Evolutionary conservation across 1,284 basidiomycete genomes (phyloP), one percentile per base, ranked within the genome.

Genomic region (Ganoderma lucidum): DNA sequence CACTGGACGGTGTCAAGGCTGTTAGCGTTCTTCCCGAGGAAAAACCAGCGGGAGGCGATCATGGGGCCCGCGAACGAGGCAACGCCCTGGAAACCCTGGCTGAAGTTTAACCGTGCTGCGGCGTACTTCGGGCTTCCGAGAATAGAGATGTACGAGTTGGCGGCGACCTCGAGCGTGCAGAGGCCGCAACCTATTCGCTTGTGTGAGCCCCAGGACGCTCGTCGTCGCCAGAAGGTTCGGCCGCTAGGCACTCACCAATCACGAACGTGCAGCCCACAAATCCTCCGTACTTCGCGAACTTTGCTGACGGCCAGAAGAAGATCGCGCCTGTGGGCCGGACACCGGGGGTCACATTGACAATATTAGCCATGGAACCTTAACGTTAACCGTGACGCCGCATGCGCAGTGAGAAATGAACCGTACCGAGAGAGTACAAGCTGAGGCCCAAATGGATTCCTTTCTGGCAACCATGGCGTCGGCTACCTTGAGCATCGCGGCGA

Each of bases 281-380:
- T 35, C 92, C 93, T 58, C 89, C 91, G 71, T 92, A 94, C 63
- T 82, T 85, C 65, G 81, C 79, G 75, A 85, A 93, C 75, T 86
- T 88, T 44, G 93, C 92, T 44, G 90, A 91, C 3, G 93, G 93
- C 93, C 93, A 94, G 83, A 93, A 94, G 78, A 93, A 89, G 72
- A 94, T 86, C 15, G 92, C 92, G 51, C 89, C 89, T 81, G 65
- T 10, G 10, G 55, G 32, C 14, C 30, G 4, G 12, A 23, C 55
- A 32, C 15, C 30, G 32, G 14, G 35, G 23, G 56, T 48, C 39
- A 39, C 41, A 45, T 42, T 55, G 66, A 66, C 32, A 70, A 64
- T 55, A 64, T 66, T 35, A 71, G 66, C 41, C 28, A 71, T 19
- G 55, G 12, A 63, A 45, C 45, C 51, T 51, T 51, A 51, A 51